Conservation (phyloP, 1,284 basidiomycete species). For the Xerocomus cyaneibrunnescens region DNA sequence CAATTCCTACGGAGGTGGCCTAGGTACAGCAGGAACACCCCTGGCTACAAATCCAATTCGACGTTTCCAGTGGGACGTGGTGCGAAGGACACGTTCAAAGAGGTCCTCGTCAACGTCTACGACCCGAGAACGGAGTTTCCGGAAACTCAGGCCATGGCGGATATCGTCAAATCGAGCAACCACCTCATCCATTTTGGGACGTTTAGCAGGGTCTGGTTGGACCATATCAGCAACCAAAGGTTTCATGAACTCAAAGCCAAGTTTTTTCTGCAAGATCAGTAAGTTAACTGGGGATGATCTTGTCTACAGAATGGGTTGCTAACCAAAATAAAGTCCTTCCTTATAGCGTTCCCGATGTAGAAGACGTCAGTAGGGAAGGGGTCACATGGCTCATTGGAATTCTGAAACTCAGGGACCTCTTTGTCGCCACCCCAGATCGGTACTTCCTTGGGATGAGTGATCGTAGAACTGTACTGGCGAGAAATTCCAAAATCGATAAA, state of each 20-base stretch:
- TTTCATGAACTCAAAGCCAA: background rate
- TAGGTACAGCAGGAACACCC: constrained; percentile 2
- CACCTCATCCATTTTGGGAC: background rate
- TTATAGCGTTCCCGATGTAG: background rate
- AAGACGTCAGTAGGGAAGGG: background rate
- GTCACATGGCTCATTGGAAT: background rate
- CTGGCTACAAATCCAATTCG: constrained; percentile 5
- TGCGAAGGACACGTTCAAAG: background rate
- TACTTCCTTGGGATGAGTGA: background rate
- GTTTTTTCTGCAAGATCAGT: background rate
- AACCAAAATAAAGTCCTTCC: background rate
- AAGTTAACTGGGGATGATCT: too few relatives aligned
- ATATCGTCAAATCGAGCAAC: background rate
- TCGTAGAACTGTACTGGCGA: background rate
- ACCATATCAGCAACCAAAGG: background rate
- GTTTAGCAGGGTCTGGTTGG: background rate
- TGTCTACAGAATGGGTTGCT: too few relatives aligned
- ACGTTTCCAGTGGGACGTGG: constrained; percentile 13
- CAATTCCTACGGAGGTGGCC: too few relatives aligned
- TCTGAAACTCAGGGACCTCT: background rate
- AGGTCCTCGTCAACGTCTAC: background rate
- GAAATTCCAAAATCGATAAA: background rate
- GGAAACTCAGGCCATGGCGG: background rate
- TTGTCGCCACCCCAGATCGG: background rate
- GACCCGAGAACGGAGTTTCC: constrained; percentile 26